These are phyloP conservation scores for Schizonepeta tenuifolia DNA, from an alignment of 257 asterid genomes.

Conservation along the genomic window DNA sequence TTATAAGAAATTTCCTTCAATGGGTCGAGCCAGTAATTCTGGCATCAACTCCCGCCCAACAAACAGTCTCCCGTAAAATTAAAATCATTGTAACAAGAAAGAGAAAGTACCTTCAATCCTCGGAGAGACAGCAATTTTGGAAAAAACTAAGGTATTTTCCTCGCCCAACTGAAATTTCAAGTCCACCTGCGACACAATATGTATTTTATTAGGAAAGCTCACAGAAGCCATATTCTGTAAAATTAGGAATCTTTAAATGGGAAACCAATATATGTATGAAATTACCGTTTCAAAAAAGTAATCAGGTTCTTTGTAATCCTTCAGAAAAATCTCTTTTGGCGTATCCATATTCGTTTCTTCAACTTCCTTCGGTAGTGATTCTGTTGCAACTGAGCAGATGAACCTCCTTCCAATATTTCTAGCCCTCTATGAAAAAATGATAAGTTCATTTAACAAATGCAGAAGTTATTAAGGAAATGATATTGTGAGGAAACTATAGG, in stretches of 20 bases:
- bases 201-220: constrained; percentile 25
- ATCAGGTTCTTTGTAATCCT: constrained; percentile 93
- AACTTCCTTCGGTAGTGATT: constrained; percentile 56
- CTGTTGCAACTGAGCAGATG: constrained; percentile 87
- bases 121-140: constrained; percentile 74
- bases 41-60: background rate
- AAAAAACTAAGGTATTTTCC: constrained; percentile 73
- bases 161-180: constrained; percentile 83
- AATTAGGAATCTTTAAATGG: too few species aligned
- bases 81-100: constrained; percentile 13
- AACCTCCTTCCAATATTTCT: constrained; percentile 51
- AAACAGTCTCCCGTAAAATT: too few species aligned
- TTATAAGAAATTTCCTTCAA: background rate
- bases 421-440: constrained; percentile 39
- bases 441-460: constrained; percentile 19
- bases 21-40: background rate
- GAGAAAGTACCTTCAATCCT: constrained; percentile 75
- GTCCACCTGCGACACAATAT: constrained; percentile 63
- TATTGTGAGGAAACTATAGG: background rate
- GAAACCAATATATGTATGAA: constrained; percentile 7
- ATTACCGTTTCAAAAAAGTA: constrained; percentile 81
- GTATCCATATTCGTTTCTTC: constrained; percentile 77
- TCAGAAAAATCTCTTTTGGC: constrained; percentile 86
- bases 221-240: background rate
- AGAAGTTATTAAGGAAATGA: constrained; percentile 17